A percentile compares a stretch with the other conserved stretches of the same genome.
Evolutionary conservation across 768 basidiomycete species (phyloP).

Genomic region (Mycena latifolia): DNA sequence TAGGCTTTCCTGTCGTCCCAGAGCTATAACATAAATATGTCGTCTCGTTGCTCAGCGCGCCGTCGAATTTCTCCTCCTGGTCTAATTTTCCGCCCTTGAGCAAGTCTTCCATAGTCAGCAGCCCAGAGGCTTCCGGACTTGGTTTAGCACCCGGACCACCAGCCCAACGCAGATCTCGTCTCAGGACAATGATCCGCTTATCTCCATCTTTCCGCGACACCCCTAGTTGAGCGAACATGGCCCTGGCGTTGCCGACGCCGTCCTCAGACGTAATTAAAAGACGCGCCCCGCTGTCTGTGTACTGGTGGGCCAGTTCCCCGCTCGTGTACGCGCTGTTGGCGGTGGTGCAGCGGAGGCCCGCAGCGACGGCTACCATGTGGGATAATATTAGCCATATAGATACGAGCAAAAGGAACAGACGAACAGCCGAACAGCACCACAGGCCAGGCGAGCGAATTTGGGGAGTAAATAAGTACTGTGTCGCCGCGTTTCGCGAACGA

Average conservation of each 20-base stretch:
- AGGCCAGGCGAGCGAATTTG: slow-evolving; percentile 68
- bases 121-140: slow-evolving; percentile 6
- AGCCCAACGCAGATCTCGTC: slow-evolving; percentile 26
- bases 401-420: neutral
- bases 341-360: slow-evolving; percentile 63
- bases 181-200: slow-evolving; percentile 25
- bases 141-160: slow-evolving; percentile 1
- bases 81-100: slow-evolving; percentile 30
- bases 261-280: slow-evolving; percentile 65
- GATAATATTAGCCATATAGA: neutral
- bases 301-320: slow-evolving; percentile 68
- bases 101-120: slow-evolving; percentile 33
- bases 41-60: slow-evolving; percentile 37
- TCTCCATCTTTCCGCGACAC: slow-evolving; percentile 28
- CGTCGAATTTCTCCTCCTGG: slow-evolving; percentile 41
- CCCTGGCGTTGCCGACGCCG: slow-evolving; percentile 35
- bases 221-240: slow-evolving; percentile 38
- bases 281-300: slow-evolving; percentile 59
- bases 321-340: slow-evolving; percentile 68
- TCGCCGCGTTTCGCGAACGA: slow-evolving; percentile 50
- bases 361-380: slow-evolving; percentile 53
- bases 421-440: slow-evolving; percentile 53
- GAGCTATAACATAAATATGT: slow-evolving; percentile 43
- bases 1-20: slow-evolving; percentile 65
- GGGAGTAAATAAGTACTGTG: slow-evolving; percentile 63